Conservation (phyloP, 2,329 filamentous ascomycete genomes). For the Lasiodiplodia hormozganensis region DNA sequence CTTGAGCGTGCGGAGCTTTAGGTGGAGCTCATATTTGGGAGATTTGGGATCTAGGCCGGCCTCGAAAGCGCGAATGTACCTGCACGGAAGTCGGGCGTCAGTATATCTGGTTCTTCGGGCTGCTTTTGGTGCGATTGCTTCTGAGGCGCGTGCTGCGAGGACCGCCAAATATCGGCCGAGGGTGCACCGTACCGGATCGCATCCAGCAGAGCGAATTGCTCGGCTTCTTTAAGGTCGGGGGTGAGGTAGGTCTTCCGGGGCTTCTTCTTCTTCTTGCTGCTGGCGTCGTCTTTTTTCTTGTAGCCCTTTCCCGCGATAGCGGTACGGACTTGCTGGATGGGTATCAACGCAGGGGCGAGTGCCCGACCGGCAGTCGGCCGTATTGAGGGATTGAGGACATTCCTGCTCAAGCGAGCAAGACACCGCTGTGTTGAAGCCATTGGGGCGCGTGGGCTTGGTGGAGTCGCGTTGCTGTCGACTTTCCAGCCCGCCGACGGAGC, state of each 20-base stretch:
- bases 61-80: slow-evolving; percentile 90
- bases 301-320: slow-evolving; percentile 47
- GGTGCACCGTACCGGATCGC: slow-evolving; percentile 76
- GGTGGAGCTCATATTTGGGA: slow-evolving; percentile 86
- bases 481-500: slow-evolving; percentile 21
- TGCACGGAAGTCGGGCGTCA: slow-evolving; percentile 46
- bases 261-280: slow-evolving; percentile 66
- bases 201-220: slow-evolving; percentile 84
- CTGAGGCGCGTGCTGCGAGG: not conserved
- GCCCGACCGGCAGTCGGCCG: slow-evolving; percentile 5
- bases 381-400: slow-evolving; percentile 30
- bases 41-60: slow-evolving; percentile 77
- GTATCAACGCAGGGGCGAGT: slow-evolving; percentile 30
- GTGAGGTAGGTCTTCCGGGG: slow-evolving; percentile 70
- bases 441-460: slow-evolving; percentile 29
- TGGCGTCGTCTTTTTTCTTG: slow-evolving; percentile 49
- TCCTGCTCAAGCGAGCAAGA: slow-evolving; percentile 43
- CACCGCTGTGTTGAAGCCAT: slow-evolving; percentile 46
- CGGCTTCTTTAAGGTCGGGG: slow-evolving; percentile 67
- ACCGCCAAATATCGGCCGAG: slow-evolving; percentile 12
- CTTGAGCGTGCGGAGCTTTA: slow-evolving; percentile 83
- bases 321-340: slow-evolving; percentile 47
- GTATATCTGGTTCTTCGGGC: not conserved
- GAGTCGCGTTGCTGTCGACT: slow-evolving; percentile 23
- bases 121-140: not conserved